Evolutionary conservation across 2,329 filamentous ascomycete species (phyloP).

Genomic region (Colletotrichum sojae): DNA sequence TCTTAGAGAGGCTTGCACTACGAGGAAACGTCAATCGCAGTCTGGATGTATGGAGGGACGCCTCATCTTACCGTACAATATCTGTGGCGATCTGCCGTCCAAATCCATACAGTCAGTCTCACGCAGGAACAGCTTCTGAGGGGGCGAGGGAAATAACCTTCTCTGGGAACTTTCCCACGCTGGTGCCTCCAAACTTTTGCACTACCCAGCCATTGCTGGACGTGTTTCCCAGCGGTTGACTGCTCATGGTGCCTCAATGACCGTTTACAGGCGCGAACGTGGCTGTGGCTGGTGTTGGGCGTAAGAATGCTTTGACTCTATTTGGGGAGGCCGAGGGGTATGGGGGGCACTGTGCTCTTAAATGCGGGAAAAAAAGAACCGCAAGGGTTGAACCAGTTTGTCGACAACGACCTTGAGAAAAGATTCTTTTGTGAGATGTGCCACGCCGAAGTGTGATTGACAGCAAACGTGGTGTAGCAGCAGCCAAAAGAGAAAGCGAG

Average conservation of each 20-base stretch:
- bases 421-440: background rate
- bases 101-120: constrained; percentile 48
- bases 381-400: constrained; percentile 26
- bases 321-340: constrained; percentile 14
- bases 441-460: background rate
- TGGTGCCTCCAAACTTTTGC: constrained; percentile 96
- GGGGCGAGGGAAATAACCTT: constrained; percentile 61
- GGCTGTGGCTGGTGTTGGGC: constrained; percentile 11
- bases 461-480: background rate
- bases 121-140: constrained; percentile 29
- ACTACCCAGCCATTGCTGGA: constrained; percentile 79
- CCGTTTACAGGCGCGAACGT: constrained; percentile 4
- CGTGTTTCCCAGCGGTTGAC: constrained; percentile 48
- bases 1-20: constrained; percentile 73
- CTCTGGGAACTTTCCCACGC: constrained; percentile 91
- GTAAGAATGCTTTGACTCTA: constrained; percentile 29
- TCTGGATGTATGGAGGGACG: background rate
- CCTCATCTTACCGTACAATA: constrained; percentile 71
- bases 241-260: constrained; percentile 36
- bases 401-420: constrained; percentile 19
- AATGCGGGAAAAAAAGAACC: constrained; percentile 35
- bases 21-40: constrained; percentile 41
- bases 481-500: background rate
- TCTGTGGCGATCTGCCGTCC: constrained; percentile 71
- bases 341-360: constrained; percentile 27